Conservation (phyloP, 305 asterid species). For the Fraxinus baroniana region DNA sequence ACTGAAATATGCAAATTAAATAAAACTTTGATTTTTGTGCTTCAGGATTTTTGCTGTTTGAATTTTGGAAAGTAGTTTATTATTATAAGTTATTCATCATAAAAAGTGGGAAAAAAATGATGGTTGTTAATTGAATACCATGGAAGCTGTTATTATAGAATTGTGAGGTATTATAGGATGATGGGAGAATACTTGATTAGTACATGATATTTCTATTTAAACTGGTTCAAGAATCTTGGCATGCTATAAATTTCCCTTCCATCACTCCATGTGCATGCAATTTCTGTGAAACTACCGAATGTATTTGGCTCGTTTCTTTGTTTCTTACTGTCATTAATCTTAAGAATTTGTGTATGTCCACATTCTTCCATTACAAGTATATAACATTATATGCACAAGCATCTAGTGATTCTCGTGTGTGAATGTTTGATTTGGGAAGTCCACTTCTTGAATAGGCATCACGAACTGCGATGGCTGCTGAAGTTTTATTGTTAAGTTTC, state of each 20-base stretch:
- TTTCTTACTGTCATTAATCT: not conserved
- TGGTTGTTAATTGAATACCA: not conserved
- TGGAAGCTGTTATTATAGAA: not conserved
- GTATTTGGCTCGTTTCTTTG: not conserved
- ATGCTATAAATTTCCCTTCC: not conserved
- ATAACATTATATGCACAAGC: not conserved
- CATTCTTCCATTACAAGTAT: not conserved
- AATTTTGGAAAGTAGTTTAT: not conserved
- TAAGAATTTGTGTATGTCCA: not conserved
- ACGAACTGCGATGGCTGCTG: not conserved
- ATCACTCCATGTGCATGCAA: not conserved
- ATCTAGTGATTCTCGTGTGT: not conserved
- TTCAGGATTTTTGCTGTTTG: not conserved
- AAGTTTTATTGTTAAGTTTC: not conserved
- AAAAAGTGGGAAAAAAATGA: not conserved
- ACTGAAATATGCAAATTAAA: not conserved
- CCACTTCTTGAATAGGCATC: not conserved
- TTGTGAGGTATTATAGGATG: not conserved
- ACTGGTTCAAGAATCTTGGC: not conserved
- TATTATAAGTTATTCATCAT: not conserved
- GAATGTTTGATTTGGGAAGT: not conserved
- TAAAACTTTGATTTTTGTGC: not conserved
- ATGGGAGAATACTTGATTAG: not conserved
- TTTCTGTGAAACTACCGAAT: not conserved
- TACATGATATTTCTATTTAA: not conserved